Evolutionary conservation across 1,139 yeast species (phyloP), one percentile per base, ranked within the genome.

Genomic region (Nakaseomyces sp.): DNA sequence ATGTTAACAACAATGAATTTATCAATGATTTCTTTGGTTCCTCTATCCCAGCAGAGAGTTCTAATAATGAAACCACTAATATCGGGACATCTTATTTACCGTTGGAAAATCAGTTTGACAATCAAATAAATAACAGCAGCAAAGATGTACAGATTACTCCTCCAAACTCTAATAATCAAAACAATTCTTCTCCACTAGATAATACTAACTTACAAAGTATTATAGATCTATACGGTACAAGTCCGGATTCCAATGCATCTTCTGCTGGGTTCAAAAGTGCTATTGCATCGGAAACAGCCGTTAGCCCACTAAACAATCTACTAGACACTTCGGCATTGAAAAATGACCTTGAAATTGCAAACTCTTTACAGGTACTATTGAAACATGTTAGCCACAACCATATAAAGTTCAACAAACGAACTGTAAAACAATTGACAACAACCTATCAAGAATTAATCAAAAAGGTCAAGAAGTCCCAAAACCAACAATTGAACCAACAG

Each of bases 161-260:
- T 8, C 36, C 36, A 17, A 32, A 32, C 13, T 32, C 36, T 8
- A 32, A 32, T 32, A 32, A 32, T 18, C 36, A 18, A 32, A 19
- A 17, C n/a, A 32, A 32, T 9, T 32, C 36, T 4, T 32, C 36
- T 18, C 38, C 26, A 35, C 22, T 35, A 12, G 38, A 35, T 15
- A 35, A 15, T 12, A 35, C 6, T 15, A 35, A n/a, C 12, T 3
- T 32, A 18, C 38, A 35, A 35, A 18, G 22, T 13, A 35, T 35
- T 22, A 13, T 35, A 5, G 38, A 35, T 20, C 18, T 35, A n/a
- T 35, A 35, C 12, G 38, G 38, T n/a, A 35, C 38, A n/a, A 35
- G 38, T 12, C 38, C 38, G 4, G 28, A 35, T 13, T 35, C 38
- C 2, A 12, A 35, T 22, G n/a, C 38, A n/a, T 35, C 38, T n/a